Evolutionary conservation across 371 early-diverging fungal genomes (phyloP), one percentile per base, ranked within the genome.

Genomic region (Mucor plumbeus): DNA sequence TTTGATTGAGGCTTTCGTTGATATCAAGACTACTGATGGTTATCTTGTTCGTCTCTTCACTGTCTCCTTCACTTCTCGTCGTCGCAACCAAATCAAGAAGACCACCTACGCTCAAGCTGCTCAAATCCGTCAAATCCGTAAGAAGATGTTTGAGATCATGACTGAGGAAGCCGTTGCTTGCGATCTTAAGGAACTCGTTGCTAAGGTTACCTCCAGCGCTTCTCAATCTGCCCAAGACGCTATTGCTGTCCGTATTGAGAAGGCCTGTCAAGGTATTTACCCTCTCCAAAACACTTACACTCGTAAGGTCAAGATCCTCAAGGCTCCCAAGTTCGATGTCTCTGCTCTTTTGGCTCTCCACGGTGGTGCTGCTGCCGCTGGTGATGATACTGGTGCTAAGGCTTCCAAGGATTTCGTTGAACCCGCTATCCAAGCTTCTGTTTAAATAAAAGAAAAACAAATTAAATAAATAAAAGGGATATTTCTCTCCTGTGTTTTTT

Each of bases 21-120:
- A 99, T 84, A 94, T 99, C 88, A 98, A 97, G 92, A 99, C 99
- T 85, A 97, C 97, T 77, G 99, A 99, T 88, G 99, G 99, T 72
- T 99, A 99, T 92, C 89, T 96, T 71, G 88, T 99, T 80, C 97
- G 99, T 82, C 86, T 99, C 72, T 99, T 99, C 82, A 88, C 92
- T 78, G 95, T 98, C 80, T 98, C 94, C 71, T 99, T 99, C 94
- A 99, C 99, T 87, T 91, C 94, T 88, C 93, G 97, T 78, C 92
- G 95, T 76, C 89, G 88, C 68, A 92, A 93, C 90, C 99, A 98
- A 89, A 86, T 95, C 85, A 92, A 92, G 89, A 98, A 98, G 93
- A 99, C 99, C 82, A 97, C 98, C 72, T 99, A 99, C 81, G 99
- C 99, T 61, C 94, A 94, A 82, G 82, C 91, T 73, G 87, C 97